Conservation (phyloP, 192 early-diverging fungal genomes). For the Haplosporangium gracile region DNA sequence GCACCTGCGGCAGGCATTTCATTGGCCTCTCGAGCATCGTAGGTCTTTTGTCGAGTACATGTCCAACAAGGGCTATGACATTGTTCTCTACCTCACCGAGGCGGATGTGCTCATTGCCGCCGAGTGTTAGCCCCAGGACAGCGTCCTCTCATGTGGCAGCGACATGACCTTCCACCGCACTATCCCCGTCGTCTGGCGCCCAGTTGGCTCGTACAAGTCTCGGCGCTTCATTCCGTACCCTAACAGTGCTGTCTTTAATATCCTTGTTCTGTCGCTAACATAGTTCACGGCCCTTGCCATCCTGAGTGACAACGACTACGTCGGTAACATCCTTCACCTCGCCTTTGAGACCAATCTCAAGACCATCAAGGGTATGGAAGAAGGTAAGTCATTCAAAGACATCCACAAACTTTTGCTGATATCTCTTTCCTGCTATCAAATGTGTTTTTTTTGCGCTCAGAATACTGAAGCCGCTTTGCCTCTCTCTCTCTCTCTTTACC, state of each 20-base stretch:
- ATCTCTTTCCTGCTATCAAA: background rate
- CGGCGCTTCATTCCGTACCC: constrained; percentile 6
- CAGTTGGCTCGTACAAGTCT: background rate
- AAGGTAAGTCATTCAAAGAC: constrained; percentile 22
- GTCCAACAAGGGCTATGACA: constrained; percentile 7
- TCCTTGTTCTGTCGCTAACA: constrained; percentile 1
- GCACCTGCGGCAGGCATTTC: constrained; percentile 12
- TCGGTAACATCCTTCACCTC: constrained; percentile 18
- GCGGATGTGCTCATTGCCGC: constrained; percentile 18
- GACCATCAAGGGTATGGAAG: constrained; percentile 5
- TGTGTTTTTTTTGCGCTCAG: constrained; percentile 3
- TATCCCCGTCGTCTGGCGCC: constrained; percentile 17
- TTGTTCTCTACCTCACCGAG: constrained; percentile 1
- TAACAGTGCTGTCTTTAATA: background rate
- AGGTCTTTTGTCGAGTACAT: constrained; percentile 24
- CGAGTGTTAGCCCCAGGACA: constrained; percentile 7
- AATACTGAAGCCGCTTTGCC: too few species aligned
- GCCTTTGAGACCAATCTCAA: constrained; percentile 24
- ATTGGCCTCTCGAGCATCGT: constrained; percentile 19
- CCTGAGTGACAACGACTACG: constrained; percentile 37
- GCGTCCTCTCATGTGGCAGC: constrained; percentile 2
- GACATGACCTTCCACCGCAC: constrained; percentile 9
- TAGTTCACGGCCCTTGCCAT: constrained; percentile 13
- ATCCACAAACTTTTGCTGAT: background rate
- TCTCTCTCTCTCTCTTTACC: constrained; percentile 3